These are phyloP conservation scores for Plasmodium gallinaceum DNA, from an alignment of 169 alveolate genomes.

Conservation along the genomic window DNA sequence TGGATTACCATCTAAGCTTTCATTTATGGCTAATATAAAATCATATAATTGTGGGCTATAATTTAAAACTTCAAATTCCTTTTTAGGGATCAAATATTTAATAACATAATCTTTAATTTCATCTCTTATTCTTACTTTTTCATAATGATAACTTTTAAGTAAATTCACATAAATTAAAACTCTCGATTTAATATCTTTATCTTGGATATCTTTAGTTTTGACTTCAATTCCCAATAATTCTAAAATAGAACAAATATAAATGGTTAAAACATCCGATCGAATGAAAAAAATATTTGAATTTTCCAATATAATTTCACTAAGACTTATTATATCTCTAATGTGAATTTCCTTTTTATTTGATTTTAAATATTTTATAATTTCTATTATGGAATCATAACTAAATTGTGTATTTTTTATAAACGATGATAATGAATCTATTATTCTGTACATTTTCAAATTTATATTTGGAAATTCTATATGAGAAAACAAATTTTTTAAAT, in stretches of 20 bases:
- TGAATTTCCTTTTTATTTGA: conserved; percentile 1
- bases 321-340: conserved; percentile 26
- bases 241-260: conserved; percentile 18
- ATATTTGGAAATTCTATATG: neutral
- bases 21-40: conserved; percentile 12
- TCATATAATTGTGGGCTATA: conserved; percentile 23
- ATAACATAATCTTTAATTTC: conserved; percentile 12
- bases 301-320: conserved; percentile 14
- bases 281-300: conserved; percentile 22
- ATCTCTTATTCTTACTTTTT: conserved; percentile 1
- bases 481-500: conserved; percentile 18
- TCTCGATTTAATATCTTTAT: conserved; percentile 3
- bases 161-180: conserved; percentile 18
- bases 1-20: conserved; percentile 25
- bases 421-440: neutral
- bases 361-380: conserved; percentile 34
- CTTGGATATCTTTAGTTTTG: neutral
- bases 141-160: conserved; percentile 23
- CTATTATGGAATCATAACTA: conserved; percentile 34
- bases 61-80: neutral
- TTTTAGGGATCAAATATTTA: conserved; percentile 10
- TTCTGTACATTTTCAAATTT: neutral
- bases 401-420: conserved; percentile 4
- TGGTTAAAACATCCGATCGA: neutral
- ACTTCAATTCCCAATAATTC: conserved; percentile 34